Conservation (phyloP, 805 yeast species). For the Kazachstania martiniae region DNA sequence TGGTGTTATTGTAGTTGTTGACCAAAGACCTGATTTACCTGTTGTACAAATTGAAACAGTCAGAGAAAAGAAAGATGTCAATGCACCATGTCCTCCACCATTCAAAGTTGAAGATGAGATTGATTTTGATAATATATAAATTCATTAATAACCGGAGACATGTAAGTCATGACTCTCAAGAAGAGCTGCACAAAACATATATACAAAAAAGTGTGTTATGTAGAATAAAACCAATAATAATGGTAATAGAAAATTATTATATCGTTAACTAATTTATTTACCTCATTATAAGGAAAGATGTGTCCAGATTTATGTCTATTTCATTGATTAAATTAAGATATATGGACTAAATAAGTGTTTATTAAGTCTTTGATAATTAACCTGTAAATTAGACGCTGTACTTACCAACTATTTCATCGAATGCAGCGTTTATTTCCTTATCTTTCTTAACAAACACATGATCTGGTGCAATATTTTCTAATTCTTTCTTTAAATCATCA, state of each 20-base stretch:
- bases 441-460: conserved; percentile 51
- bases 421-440: conserved; percentile 48
- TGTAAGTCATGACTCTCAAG: too few relatives aligned
- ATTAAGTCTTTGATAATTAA: not conserved
- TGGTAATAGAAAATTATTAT: too few relatives aligned
- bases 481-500: conserved; percentile 34
- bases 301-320: too few relatives aligned
- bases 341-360: too few relatives aligned
- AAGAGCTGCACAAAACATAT: too few relatives aligned
- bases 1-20: conserved; percentile 65
- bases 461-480: conserved; percentile 38
- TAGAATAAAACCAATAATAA: too few relatives aligned
- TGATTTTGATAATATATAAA: conserved; percentile 11
- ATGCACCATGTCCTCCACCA: conserved; percentile 44
- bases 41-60: conserved; percentile 68
- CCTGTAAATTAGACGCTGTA: conserved; percentile 27
- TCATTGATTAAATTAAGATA: too few relatives aligned
- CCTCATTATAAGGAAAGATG: too few relatives aligned
- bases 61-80: conserved; percentile 63
- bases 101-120: conserved; percentile 25
- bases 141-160: not conserved
- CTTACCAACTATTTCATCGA: conserved; percentile 59
- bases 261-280: too few relatives aligned
- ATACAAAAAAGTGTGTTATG: too few relatives aligned
- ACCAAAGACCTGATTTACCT: conserved; percentile 49